Base-by-base conservation (phyloP, 495 filamentous ascomycete genomes). In the Talaromyces borbonicus region DNA sequence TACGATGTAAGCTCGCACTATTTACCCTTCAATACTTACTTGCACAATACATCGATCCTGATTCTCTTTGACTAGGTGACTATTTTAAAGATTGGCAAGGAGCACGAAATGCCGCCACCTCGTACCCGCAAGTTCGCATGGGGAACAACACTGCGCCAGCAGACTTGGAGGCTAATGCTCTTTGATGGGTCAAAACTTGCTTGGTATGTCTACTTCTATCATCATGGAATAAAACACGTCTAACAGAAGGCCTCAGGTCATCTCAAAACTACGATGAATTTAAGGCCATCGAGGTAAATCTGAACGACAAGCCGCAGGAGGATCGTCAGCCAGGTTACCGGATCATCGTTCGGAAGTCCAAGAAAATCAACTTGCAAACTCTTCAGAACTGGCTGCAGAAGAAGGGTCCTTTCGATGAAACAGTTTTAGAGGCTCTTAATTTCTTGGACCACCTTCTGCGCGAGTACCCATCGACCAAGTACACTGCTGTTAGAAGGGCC, bases 391-490 rank as follows among this genome's bases (percentile, higher is more conserved):
- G 88, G 62, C 69, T 98, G 0, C 46, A 68, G 0, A 73, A 75
- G 3, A 63, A 73, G 8, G 67, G 66, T 20, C 53, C 62, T 1
- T 83, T 83, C 56, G 74, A 86, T 49, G 74, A 74, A 23, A 51
- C 65, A 8, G 75, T 88, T 22, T 66, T 94, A 12, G 84, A 93
- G 55, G 80, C 84, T 33, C 76, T 96, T 51, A 95, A 84, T 58
- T 93, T 95, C 61, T 67, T 97, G 2, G 90, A 98, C 50, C 92
- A 98, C 57, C 65, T 87, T 15, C 62, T 98, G 29, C 87, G 90
- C 9, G 81, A 94, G 62, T 63, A 57, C 2, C 87, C 92, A 0
- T 78, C 79, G 0, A 66, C 74, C 49, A 60, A 67, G 5, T 80
- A 80, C 54, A 71, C 76, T 1, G 65, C 74, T 1, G 79, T 93